phyloP scores from a whole-genome alignment of 495 filamentous ascomycete genomes.

The Opeltia flavorubescens region DNA sequence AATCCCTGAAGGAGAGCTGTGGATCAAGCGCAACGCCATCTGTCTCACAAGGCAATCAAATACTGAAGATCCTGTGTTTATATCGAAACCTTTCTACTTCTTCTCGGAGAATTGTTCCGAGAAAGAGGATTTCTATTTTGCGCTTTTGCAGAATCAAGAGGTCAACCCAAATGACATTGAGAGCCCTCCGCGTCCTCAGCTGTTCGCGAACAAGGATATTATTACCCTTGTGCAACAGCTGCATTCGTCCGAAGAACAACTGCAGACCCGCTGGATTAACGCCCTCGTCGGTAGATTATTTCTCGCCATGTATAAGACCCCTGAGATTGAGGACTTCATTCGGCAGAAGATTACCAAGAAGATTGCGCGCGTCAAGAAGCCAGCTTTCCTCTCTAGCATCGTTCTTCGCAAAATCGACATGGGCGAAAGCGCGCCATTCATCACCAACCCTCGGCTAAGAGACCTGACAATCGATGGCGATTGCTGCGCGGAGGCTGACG shows the following conservation, averaged over 20 bases:
- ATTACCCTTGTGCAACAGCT: slow-evolving; percentile 75
- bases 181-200: slow-evolving; percentile 52
- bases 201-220: slow-evolving; percentile 74
- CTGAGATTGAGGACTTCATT: slow-evolving; percentile 63
- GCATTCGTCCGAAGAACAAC: slow-evolving; percentile 81
- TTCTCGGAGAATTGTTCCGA: slow-evolving; percentile 90
- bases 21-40: slow-evolving; percentile 90
- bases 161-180: slow-evolving; percentile 40
- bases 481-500: slow-evolving; percentile 67
- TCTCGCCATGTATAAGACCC: slow-evolving; percentile 72
- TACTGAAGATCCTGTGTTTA: slow-evolving; percentile 42
- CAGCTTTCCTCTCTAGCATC: slow-evolving; percentile 73
- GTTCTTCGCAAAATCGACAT: slow-evolving; percentile 69
- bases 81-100: slow-evolving; percentile 71
- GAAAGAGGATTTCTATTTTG: slow-evolving; percentile 97
- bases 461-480: slow-evolving; percentile 88
- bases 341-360: slow-evolving; percentile 87
- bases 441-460: slow-evolving; percentile 78
- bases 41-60: slow-evolving; percentile 60
- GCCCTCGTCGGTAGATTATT: slow-evolving; percentile 79
- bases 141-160: slow-evolving; percentile 73
- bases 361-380: slow-evolving; percentile 84
- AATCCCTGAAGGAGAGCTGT: slow-evolving; percentile 85
- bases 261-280: slow-evolving; percentile 91
- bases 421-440: slow-evolving; percentile 72